Evolutionary conservation across 2,329 filamentous ascomycete genomes (phyloP).

Genomic region (Gyromitra esculenta): DNA sequence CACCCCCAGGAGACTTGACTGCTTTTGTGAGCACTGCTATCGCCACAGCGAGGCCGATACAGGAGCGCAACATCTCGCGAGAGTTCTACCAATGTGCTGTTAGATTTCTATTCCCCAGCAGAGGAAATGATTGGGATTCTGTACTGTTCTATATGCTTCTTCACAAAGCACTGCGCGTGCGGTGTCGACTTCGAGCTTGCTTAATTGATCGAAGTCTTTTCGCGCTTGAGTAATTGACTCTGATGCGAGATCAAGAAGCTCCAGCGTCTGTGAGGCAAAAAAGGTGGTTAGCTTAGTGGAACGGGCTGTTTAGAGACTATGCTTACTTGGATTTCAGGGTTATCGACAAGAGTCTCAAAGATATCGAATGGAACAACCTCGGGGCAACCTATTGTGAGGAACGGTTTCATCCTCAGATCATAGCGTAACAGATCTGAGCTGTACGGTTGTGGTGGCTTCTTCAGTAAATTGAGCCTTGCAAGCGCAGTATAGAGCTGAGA

Average conservation of each 20-base stretch:
- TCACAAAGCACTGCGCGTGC: constrained; percentile 69
- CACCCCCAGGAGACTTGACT: constrained; percentile 60
- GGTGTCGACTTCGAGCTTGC: constrained; percentile 65
- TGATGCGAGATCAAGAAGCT: constrained; percentile 59
- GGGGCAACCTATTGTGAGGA: constrained; percentile 74
- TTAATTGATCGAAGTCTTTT: constrained; percentile 68
- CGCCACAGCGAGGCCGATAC: constrained; percentile 74
- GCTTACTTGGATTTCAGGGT: constrained; percentile 60
- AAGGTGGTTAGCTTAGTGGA: constrained; percentile 15
- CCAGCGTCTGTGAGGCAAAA: constrained; percentile 50
- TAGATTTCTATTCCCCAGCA: constrained; percentile 1
- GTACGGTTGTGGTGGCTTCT: constrained; percentile 69
- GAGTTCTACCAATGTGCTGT: constrained; percentile 50
- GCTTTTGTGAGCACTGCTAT: constrained; percentile 70
- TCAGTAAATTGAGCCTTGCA: constrained; percentile 68
- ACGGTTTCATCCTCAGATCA: constrained; percentile 87
- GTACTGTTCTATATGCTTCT: constrained; percentile 69
- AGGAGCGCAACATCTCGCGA: constrained; percentile 67
- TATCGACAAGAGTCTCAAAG: constrained; percentile 65
- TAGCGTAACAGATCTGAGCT: constrained; percentile 75
- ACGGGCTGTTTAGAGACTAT: not conserved
- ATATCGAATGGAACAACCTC: constrained; percentile 72
- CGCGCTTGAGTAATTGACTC: constrained; percentile 59
- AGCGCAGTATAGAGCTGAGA: constrained; percentile 73
- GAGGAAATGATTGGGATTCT: constrained; percentile 63